Evolutionary conservation across 1,284 basidiomycete species (phyloP).

Genomic region (Malassezia japonica): DNA sequence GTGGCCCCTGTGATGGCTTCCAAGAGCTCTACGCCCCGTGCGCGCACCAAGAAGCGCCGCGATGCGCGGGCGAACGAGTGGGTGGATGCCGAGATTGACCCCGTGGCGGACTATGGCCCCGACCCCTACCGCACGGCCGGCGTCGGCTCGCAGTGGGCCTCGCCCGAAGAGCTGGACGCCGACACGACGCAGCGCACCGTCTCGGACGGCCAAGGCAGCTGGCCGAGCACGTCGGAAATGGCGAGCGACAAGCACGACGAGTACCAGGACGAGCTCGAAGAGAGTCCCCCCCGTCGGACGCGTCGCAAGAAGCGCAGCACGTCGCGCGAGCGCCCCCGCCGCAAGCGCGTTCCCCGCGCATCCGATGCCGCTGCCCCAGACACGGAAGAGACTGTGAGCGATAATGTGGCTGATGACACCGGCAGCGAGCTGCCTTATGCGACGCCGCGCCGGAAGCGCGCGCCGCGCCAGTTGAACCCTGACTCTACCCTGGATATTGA

Average conservation of each 20-base stretch:
- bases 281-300: no score
- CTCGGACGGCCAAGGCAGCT: neutral
- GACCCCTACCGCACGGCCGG: conserved; percentile 4
- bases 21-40: neutral
- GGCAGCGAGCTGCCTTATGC: neutral
- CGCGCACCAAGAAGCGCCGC: neutral
- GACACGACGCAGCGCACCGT: neutral
- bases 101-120: neutral
- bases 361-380: no score
- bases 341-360: no score
- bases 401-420: no score
- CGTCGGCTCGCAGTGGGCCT: neutral
- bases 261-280: neutral
- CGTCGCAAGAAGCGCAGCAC: no score
- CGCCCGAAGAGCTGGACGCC: neutral
- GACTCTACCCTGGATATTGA: neutral
- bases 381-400: no score
- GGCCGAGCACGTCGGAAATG: neutral
- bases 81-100: neutral
- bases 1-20: neutral
- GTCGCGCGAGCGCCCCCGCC: no score
- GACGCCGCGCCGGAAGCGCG: neutral
- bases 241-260: neutral
- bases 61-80: neutral
- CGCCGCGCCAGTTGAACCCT: neutral